Evolutionary conservation across 208 protist species (phyloP), one percentile per base, ranked within the genome.

Genomic region (Trypanosoma brucei): DNA sequence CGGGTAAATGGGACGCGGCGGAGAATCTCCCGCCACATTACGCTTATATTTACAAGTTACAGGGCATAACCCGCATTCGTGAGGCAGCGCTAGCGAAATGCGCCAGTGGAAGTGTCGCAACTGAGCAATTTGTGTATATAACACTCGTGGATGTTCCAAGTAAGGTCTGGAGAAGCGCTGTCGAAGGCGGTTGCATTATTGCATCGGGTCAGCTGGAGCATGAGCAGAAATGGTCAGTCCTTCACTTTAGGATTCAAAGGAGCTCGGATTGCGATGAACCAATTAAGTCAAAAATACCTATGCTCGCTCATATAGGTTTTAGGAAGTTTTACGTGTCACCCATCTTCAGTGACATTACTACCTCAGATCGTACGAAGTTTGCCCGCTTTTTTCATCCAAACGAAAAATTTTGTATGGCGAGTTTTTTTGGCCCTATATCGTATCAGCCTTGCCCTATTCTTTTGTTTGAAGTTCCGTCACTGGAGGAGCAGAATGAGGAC

Each of bases 321-420:
- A 62, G 88, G 33, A 95, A 95, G 68, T 95, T 91, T 53, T 95
- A 95, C 67, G 82, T 95, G n/a, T 90, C 85, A 31, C 88, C 88
- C 31, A 60, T 95, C 8, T 95, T 95, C 70, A 92, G 88, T 53
- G 83, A 95, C 59, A 74, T 92, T 50, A 88, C 75, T 62, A 72
- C 82, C 3, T 81, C 79, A 5, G 86, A 92, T 62, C 76, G 88
- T n/a, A 81, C 88, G 34, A 92, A 92, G 63, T 92, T 95, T 59
- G 68, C 81, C 5, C 83, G 88, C 59, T 92, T 89, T 70, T 95
- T 95, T 57, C 81, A 91, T 56, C 84, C 86, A 50, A 70, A 69
- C 3, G 85, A 95, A 54, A 87, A 78, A 40, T 95, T 95, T 48
- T 55, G 85, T 36, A 85, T 92, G 77, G 88, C 86, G 0, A 80